Conservation (phyloP, 2,329 filamentous ascomycete species). For the Xylaria sp. region DNA sequence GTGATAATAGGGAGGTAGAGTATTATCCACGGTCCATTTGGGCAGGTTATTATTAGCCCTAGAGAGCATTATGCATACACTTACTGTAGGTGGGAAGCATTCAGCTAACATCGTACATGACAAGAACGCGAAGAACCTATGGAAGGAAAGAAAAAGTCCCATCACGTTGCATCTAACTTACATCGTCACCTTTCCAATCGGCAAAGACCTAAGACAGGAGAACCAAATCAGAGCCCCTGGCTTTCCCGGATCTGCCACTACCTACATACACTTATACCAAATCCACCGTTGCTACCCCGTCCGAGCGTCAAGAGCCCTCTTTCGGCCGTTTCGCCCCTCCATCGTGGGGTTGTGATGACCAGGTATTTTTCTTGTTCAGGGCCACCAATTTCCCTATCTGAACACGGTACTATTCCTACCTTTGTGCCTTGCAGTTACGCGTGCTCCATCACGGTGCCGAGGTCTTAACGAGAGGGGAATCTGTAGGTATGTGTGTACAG, state of each 20-base stretch:
- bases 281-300: constrained; percentile 17
- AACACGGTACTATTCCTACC: background rate
- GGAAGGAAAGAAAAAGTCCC: constrained; percentile 5
- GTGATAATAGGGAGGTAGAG: constrained; percentile 23
- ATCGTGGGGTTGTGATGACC: constrained; percentile 12
- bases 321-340: constrained; percentile 4
- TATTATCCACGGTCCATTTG: background rate
- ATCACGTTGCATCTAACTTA: constrained; percentile 22
- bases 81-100: background rate
- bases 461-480: background rate
- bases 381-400: background rate
- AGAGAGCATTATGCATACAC: background rate
- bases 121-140: constrained; percentile 3
- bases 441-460: constrained; percentile 7
- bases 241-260: constrained; percentile 19
- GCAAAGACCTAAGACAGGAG: constrained; percentile 12
- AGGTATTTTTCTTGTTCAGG: background rate
- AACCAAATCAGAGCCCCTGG: constrained; percentile 24
- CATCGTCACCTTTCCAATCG: constrained; percentile 26
- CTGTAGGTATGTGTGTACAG: background rate
- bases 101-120: background rate
- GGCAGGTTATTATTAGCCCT: background rate
- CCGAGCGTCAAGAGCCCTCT: constrained; percentile 17
- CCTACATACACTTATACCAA: background rate
- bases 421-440: constrained; percentile 6